These are phyloP conservation scores for Aspergillus bertholletiae DNA, from an alignment of 495 filamentous ascomycete genomes.

Conservation along the genomic window DNA sequence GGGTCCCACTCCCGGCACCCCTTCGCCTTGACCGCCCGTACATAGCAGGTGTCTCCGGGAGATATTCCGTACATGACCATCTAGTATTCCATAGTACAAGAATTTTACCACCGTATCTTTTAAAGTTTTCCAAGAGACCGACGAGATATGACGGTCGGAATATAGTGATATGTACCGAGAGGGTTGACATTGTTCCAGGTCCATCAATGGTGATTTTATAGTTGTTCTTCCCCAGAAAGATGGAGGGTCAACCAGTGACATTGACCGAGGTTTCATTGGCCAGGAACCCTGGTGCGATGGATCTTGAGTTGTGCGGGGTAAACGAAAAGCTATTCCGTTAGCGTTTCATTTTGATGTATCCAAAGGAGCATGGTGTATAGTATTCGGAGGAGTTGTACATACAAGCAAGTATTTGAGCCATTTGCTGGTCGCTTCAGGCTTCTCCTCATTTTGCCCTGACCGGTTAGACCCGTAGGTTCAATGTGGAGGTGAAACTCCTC, in stretches of 20 bases:
- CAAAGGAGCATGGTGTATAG: neutral
- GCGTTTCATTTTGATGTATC: neutral
- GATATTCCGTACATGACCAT: neutral
- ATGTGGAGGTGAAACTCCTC: too few species aligned
- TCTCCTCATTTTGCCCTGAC: neutral
- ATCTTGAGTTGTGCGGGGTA: conserved; percentile 7
- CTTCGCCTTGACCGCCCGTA: neutral
- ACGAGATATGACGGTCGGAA: too few species aligned
- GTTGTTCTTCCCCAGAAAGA: too few species aligned
- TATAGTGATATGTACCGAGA: too few species aligned
- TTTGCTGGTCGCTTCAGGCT: too few species aligned
- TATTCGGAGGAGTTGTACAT: too few species aligned
- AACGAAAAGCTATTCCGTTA: neutral
- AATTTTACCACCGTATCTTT: too few species aligned
- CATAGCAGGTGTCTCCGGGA: neutral
- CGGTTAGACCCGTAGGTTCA: neutral
- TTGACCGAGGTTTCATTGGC: conserved; percentile 2
- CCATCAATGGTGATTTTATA: too few species aligned
- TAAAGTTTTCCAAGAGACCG: too few species aligned
- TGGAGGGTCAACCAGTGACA: conserved; percentile 1
- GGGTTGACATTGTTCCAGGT: too few species aligned
- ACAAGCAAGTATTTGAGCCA: too few species aligned
- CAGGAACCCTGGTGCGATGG: neutral
- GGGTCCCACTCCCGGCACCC: neutral
- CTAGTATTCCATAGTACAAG: too few species aligned